phyloP scores from a whole-genome alignment of 495 filamentous ascomycete species.

The Penicillium egyptiacum region DNA sequence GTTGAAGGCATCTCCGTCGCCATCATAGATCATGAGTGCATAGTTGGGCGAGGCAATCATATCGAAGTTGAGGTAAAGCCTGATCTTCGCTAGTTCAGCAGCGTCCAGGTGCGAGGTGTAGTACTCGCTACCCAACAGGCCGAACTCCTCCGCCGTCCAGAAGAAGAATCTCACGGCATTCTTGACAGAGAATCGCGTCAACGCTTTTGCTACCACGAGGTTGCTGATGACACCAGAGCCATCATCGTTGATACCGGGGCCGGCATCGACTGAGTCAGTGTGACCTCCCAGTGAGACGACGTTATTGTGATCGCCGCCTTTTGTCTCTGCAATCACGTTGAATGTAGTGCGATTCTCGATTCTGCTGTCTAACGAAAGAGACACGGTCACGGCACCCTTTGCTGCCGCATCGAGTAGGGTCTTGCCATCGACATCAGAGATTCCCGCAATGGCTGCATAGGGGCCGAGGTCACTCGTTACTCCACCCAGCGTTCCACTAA shows the following conservation, averaged over 20 bases:
- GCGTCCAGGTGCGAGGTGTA: slow-evolving; percentile 54
- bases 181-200: slow-evolving; percentile 58
- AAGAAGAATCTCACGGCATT: slow-evolving; percentile 70
- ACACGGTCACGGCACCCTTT: slow-evolving; percentile 32
- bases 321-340: slow-evolving; percentile 71
- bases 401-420: slow-evolving; percentile 43
- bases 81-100: slow-evolving; percentile 55
- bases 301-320: slow-evolving; percentile 63
- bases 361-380: slow-evolving; percentile 37
- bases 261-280: slow-evolving; percentile 64
- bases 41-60: slow-evolving; percentile 79
- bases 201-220: slow-evolving; percentile 60
- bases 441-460: slow-evolving; percentile 53
- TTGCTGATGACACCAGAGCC: slow-evolving; percentile 65
- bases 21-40: slow-evolving; percentile 67
- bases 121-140: slow-evolving; percentile 61
- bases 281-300: slow-evolving; percentile 65
- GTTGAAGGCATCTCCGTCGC: slow-evolving; percentile 64
- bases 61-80: slow-evolving; percentile 74
- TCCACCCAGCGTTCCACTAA: slow-evolving; percentile 57
- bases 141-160: slow-evolving; percentile 68
- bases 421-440: slow-evolving; percentile 53
- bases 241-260: slow-evolving; percentile 67
- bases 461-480: slow-evolving; percentile 45
- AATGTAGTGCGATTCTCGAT: slow-evolving; percentile 51